Conservation (phyloP, 768 basidiomycete species). For the Mycena kentingensis region DNA sequence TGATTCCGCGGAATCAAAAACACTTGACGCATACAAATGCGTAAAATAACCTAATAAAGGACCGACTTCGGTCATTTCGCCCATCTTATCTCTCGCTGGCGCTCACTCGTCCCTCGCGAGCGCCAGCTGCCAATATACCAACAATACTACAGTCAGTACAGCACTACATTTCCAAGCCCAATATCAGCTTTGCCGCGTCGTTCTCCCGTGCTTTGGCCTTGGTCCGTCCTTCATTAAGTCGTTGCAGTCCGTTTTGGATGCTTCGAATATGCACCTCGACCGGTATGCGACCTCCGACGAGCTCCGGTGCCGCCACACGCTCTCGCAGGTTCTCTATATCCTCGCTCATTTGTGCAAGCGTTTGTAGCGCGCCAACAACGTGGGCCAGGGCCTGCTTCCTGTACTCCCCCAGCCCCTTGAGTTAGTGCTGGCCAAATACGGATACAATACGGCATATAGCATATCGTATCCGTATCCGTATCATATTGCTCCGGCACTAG, state of each 20-base stretch:
- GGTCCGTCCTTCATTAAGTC: constrained; percentile 58
- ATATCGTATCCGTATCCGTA: constrained; percentile 3
- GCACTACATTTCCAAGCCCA: constrained; percentile 11
- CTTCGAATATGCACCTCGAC: constrained; percentile 77
- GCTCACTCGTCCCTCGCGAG: too few species aligned
- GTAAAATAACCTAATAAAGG: too few species aligned
- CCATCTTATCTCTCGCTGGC: too few species aligned
- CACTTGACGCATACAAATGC: too few species aligned
- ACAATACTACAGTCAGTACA: too few species aligned
- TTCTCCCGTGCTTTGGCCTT: constrained; percentile 49
- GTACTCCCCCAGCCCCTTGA: constrained; percentile 54
- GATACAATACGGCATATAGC: constrained; percentile 1
- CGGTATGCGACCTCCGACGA: constrained; percentile 61
- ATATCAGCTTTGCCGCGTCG: constrained; percentile 16
- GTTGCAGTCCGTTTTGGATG: constrained; percentile 63
- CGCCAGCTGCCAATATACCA: too few species aligned
- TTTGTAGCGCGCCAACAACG: constrained; percentile 65
- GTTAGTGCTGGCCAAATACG: too few species aligned
- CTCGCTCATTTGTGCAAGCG: constrained; percentile 62
- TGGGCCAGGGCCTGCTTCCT: constrained; percentile 63
- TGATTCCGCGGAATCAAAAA: too few species aligned
- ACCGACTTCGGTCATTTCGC: too few species aligned
- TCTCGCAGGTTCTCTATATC: constrained; percentile 80
- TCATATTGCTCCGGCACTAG: background rate
- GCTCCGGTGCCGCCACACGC: constrained; percentile 66